Conservation (phyloP, 352 stramenopile species). For the Phytophthora cajani region DNA sequence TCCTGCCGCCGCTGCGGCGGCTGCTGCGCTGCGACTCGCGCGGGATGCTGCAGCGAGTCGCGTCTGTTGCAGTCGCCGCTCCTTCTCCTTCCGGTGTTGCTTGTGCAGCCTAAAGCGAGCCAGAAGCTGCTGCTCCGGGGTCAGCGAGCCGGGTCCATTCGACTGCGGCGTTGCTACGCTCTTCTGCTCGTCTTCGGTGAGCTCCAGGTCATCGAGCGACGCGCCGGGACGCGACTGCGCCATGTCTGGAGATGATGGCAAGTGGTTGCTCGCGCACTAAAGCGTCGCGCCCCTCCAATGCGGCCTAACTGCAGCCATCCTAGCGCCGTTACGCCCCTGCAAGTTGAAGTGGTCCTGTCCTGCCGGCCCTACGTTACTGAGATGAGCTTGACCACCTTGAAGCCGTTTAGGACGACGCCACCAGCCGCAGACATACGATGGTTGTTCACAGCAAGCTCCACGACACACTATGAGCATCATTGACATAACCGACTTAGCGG, state of each 20-base stretch:
- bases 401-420: too few species aligned
- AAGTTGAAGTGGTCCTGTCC: neutral
- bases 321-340: neutral
- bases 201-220: constrained; percentile 1
- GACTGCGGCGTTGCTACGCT: neutral
- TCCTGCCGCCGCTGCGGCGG: neutral
- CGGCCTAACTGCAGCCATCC: neutral
- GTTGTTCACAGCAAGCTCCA: too few species aligned
- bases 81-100: constrained; percentile 73
- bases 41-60: constrained; percentile 40
- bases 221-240: constrained; percentile 17
- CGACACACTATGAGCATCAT: too few species aligned
- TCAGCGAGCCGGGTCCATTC: constrained; percentile 16
- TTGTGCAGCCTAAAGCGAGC: constrained; percentile 84
- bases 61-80: constrained; percentile 65
- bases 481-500: too few species aligned
- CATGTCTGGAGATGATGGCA: constrained; percentile 22
- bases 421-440: too few species aligned
- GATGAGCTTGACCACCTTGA: too few species aligned
- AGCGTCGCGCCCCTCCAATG: neutral
- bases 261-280: neutral
- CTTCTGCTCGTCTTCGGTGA: constrained; percentile 7
- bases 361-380: too few species aligned
- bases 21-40: constrained; percentile 31
- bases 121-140: constrained; percentile 66